These are phyloP conservation scores for Sarcodon sp. DNA, from an alignment of 768 basidiomycete species.

Conservation along the genomic window DNA sequence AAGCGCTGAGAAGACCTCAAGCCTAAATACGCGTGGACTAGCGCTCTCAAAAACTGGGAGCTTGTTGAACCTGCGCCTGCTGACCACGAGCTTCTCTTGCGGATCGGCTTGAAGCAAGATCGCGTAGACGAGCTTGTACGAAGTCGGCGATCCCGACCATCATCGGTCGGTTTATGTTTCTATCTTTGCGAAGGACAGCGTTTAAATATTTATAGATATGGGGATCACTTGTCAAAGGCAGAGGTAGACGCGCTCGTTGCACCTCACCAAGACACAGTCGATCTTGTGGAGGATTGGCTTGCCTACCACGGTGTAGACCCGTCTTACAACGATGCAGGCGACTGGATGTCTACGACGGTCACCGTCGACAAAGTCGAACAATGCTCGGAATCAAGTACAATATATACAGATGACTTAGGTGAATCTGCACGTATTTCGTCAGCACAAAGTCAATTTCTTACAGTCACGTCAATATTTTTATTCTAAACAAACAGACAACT, in stretches of 20 bases:
- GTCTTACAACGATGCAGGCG: slow-evolving; percentile 26
- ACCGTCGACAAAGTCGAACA: slow-evolving; percentile 44
- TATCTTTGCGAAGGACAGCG: not conserved
- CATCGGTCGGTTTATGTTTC: not conserved
- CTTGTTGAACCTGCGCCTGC: slow-evolving; percentile 29
- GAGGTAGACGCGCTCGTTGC: slow-evolving; percentile 51
- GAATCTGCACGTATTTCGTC: too few relatives aligned
- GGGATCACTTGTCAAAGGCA: slow-evolving; percentile 40
- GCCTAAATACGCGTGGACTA: slow-evolving; percentile 41
- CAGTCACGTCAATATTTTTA: too few relatives aligned
- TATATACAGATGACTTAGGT: slow-evolving; percentile 46
- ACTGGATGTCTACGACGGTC: slow-evolving; percentile 43
- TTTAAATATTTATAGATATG: slow-evolving; percentile 20
- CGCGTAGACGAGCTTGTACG: slow-evolving; percentile 39
- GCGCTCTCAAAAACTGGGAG: slow-evolving; percentile 40
- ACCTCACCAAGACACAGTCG: slow-evolving; percentile 39
- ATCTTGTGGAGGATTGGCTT: slow-evolving; percentile 51
- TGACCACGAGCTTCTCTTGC: slow-evolving; percentile 35
- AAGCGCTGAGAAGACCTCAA: slow-evolving; percentile 34
- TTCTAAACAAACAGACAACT: too few relatives aligned
- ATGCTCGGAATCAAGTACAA: slow-evolving; percentile 50
- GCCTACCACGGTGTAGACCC: slow-evolving; percentile 30
- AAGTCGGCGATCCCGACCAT: slow-evolving; percentile 20
- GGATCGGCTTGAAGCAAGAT: slow-evolving; percentile 43
- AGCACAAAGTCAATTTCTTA: too few relatives aligned